A percentile compares a stretch with the other conserved stretches of the same genome.
Conservation (phyloP, 176 grass and related monocot genomes). For the Pontederia paniculata region DNA sequence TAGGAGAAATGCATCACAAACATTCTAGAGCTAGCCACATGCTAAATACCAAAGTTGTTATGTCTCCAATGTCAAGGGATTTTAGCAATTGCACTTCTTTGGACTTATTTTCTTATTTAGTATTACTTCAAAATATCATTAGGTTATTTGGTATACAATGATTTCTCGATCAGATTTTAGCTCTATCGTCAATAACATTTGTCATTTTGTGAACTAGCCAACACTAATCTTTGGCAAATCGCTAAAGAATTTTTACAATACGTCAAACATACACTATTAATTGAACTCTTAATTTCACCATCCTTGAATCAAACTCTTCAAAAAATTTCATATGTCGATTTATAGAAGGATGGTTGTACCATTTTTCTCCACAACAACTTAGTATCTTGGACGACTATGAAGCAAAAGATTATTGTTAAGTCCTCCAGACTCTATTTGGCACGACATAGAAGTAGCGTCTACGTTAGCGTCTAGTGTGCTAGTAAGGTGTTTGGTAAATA, state of each 20-base stretch:
- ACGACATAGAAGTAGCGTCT: no score
- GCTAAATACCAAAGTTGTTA: not conserved
- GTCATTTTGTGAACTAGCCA: slow-evolving; percentile 1
- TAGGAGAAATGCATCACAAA: not conserved
- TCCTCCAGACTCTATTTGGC: no score
- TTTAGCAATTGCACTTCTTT: not conserved
- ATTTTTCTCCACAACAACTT: not conserved
- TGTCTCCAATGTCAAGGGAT: not conserved
- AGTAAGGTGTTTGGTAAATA: no score
- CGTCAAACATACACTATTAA: not conserved
- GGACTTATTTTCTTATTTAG: not conserved
- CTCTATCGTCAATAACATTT: not conserved
- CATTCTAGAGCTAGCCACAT: not conserved
- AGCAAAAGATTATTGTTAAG: not conserved
- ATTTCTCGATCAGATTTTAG: not conserved
- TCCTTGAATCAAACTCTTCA: not conserved
- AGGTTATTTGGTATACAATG: not conserved
- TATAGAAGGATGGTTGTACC: not conserved
- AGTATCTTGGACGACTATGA: not conserved
- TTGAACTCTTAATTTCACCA: not conserved
- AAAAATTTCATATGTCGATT: slow-evolving; percentile 4
- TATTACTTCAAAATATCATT: not conserved
- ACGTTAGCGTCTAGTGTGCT: no score
- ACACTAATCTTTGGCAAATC: not conserved
- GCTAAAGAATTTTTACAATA: not conserved